Evolutionary conservation across 2,329 filamentous ascomycete species (phyloP).

Genomic region (Apiospora arundinis): DNA sequence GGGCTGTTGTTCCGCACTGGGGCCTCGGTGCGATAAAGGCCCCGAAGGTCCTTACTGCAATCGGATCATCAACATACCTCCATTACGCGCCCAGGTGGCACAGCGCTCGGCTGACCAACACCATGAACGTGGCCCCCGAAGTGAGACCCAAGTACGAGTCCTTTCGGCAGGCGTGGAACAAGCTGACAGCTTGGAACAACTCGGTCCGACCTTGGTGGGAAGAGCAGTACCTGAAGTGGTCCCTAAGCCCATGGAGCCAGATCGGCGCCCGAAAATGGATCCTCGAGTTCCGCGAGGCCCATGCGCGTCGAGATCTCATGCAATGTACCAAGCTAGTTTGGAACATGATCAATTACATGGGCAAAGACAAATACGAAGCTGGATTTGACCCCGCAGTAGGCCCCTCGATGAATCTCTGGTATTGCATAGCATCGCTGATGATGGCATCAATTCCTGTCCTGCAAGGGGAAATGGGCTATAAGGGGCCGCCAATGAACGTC

Average conservation of each 20-base stretch:
- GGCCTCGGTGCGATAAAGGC: not conserved
- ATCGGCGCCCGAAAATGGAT: slow-evolving; percentile 7
- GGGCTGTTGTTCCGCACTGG: not conserved
- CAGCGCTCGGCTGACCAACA: not conserved
- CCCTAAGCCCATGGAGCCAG: slow-evolving; percentile 23
- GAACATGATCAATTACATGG: not conserved
- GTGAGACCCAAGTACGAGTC: not conserved
- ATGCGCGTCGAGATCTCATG: not conserved
- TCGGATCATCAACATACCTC: no score
- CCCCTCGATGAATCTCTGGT: not conserved
- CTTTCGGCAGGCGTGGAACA: not conserved
- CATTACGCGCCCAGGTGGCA: not conserved
- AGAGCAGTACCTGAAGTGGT: slow-evolving; percentile 21
- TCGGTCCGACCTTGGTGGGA: slow-evolving; percentile 21
- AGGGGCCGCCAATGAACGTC: not conserved
- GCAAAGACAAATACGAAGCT: not conserved
- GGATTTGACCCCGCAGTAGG: not conserved
- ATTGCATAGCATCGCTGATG: slow-evolving; percentile 23
- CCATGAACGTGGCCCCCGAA: not conserved
- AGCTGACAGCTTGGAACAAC: not conserved
- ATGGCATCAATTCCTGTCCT: slow-evolving; percentile 18
- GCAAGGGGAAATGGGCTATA: not conserved
- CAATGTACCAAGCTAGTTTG: not conserved
- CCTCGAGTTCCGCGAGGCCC: slow-evolving; percentile 22
- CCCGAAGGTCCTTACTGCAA: not conserved